Conservation (phyloP, 192 early-diverging fungal species). For the Coemansia furcata region DNA sequence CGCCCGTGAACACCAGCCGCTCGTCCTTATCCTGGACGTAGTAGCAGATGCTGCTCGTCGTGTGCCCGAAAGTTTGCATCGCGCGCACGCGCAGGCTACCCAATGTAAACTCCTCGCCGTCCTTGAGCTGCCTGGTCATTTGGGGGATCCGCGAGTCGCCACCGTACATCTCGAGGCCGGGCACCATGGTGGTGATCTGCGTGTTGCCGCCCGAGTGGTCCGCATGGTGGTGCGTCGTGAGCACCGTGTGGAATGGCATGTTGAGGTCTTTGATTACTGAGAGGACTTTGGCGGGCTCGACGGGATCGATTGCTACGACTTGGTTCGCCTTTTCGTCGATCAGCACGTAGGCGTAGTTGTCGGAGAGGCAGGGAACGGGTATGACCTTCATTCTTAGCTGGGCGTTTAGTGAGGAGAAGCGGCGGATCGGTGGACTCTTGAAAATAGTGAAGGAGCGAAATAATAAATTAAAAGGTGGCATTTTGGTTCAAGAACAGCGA, state of each 20-base stretch:
- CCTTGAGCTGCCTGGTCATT: conserved; percentile 68
- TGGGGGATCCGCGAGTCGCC: conserved; percentile 83
- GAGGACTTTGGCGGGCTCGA: conserved; percentile 71
- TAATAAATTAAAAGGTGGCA: background rate
- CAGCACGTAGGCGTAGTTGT: conserved; percentile 88
- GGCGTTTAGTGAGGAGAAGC: background rate
- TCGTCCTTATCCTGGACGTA: conserved; percentile 65
- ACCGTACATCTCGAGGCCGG: conserved; percentile 74
- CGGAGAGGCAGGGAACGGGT: conserved; percentile 59
- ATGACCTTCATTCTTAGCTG: conserved; percentile 39
- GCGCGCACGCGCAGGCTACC: conserved; percentile 73
- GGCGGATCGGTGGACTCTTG: background rate
- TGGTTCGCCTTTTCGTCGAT: conserved; percentile 66
- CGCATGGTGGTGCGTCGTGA: conserved; percentile 86
- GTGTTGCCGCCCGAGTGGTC: conserved; percentile 87
- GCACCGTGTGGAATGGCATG: conserved; percentile 41
- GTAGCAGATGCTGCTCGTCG: conserved; percentile 82
- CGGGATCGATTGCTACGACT: conserved; percentile 85
- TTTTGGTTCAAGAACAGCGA: background rate
- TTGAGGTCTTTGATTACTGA: conserved; percentile 45
- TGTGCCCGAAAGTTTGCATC: conserved; percentile 83
- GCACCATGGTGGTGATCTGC: conserved; percentile 54
- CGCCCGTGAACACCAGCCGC: conserved; percentile 85
- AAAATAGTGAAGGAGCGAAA: background rate
- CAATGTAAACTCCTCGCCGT: conserved; percentile 72